Percentiles rank a stretch among this genome's conserved stretches.
These are phyloP conservation scores for Starmerella vitae DNA, from an alignment of 805 yeast genomes.

Conservation along the genomic window DNA sequence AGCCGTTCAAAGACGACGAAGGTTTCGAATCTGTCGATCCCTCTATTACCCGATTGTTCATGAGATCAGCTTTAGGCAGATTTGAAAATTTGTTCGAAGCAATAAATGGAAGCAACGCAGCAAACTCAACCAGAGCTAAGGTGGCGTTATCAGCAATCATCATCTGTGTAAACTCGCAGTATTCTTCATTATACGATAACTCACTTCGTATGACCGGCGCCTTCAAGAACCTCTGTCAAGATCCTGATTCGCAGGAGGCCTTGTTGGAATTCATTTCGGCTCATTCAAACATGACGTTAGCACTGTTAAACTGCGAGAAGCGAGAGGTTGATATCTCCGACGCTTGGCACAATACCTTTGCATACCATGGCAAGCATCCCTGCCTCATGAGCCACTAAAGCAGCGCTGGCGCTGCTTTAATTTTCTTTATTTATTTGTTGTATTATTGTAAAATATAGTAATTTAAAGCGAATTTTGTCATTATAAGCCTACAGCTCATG, in stretches of 20 bases:
- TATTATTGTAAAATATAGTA: no score
- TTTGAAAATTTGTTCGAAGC: conserved; percentile 1
- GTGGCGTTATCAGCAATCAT: conserved; percentile 1
- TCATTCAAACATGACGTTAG: neutral
- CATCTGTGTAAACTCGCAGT: neutral
- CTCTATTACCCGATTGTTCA: neutral
- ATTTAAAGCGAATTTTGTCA: no score
- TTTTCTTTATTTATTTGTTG: no score
- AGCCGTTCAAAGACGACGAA: neutral
- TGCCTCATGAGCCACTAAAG: no score
- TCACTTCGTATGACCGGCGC: neutral
- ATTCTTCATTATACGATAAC: neutral
- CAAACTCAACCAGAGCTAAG: conserved; percentile 7
- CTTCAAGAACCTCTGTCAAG: neutral
- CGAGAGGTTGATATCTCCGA: neutral
- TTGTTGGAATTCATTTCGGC: neutral
- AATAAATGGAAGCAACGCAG: neutral
- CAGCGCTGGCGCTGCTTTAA: no score
- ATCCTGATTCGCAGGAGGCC: neutral
- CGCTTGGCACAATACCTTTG: neutral
- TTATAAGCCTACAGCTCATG: no score
- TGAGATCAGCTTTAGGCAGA: neutral
- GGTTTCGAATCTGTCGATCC: neutral
- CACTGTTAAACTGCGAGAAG: neutral
- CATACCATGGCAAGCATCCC: neutral